Conservation (phyloP, 2,329 filamentous ascomycete species). For the Zopfia rhizophila region DNA sequence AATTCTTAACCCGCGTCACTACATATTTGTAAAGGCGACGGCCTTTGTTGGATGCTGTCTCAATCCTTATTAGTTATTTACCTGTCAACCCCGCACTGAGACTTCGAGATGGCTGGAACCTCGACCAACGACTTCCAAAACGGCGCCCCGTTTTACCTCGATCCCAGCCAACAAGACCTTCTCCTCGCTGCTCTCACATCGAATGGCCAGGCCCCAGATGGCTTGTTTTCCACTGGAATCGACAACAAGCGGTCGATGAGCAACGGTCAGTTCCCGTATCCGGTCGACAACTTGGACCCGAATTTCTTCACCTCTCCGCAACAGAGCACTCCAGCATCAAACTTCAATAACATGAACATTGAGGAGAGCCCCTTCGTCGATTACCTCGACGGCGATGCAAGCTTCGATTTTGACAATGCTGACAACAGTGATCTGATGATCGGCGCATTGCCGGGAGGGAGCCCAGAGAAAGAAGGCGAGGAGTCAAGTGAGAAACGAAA, state of each 20-base stretch:
- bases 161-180: constrained; percentile 59
- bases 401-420: constrained; percentile 77
- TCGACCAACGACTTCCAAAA: constrained; percentile 51
- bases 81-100: constrained; percentile 29
- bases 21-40: constrained; percentile 22
- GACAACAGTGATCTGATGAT: constrained; percentile 73
- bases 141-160: constrained; percentile 56
- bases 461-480: constrained; percentile 62
- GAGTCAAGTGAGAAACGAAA: constrained; percentile 69
- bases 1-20: too few species aligned
- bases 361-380: constrained; percentile 86
- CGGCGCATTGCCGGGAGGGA: constrained; percentile 74
- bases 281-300: constrained; percentile 46
- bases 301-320: constrained; percentile 52
- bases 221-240: constrained; percentile 36
- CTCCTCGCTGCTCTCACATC: constrained; percentile 60
- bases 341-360: constrained; percentile 60
- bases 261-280: constrained; percentile 43
- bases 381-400: constrained; percentile 79
- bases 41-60: constrained; percentile 7
- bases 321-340: constrained; percentile 51
- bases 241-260: constrained; percentile 28
- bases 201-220: constrained; percentile 51
- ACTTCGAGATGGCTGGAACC: constrained; percentile 48
- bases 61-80: constrained; percentile 3